A percentile compares a stretch with the other conserved stretches of the same genome.
These are phyloP conservation scores for Coniochaeta pulveracea DNA, from an alignment of 2,329 filamentous ascomycete species.

Conservation along the genomic window DNA sequence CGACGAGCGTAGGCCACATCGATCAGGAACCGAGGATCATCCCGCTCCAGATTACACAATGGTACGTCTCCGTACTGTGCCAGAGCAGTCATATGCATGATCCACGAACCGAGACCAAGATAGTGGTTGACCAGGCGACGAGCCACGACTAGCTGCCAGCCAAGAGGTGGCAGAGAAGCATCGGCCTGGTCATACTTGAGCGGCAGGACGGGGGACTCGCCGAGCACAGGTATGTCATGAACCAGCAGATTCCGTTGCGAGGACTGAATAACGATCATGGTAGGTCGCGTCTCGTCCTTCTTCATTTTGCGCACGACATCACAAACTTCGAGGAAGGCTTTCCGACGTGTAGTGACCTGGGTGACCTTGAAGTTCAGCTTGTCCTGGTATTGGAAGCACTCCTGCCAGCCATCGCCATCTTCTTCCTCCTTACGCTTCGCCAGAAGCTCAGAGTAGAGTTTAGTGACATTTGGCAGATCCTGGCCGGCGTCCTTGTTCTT, in stretches of 20 bases:
- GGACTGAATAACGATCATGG: constrained; percentile 83
- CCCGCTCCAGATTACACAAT: constrained; percentile 86
- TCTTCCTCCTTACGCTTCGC: constrained; percentile 53
- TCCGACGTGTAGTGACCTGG: constrained; percentile 80
- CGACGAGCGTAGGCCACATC: constrained; percentile 89
- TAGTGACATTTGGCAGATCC: constrained; percentile 81
- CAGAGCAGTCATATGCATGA: constrained; percentile 76
- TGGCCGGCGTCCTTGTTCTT: constrained; percentile 65
- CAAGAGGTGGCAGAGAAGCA: constrained; percentile 77
- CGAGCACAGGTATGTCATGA: constrained; percentile 74
- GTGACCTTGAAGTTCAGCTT: constrained; percentile 75
- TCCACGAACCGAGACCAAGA: constrained; percentile 84
- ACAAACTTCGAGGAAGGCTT: constrained; percentile 77
- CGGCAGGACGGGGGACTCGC: constrained; percentile 71
- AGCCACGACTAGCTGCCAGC: constrained; percentile 85
- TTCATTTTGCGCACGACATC: constrained; percentile 85
- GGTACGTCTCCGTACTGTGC: constrained; percentile 90
- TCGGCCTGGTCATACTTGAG: constrained; percentile 76
- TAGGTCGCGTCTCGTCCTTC: constrained; percentile 69
- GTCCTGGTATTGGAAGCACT: constrained; percentile 78
- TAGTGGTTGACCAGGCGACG: constrained; percentile 83
- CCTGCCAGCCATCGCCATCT: constrained; percentile 62
- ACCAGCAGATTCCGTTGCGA: constrained; percentile 70
- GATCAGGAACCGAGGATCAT: constrained; percentile 90
- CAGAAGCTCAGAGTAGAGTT: constrained; percentile 73